Conservation (phyloP, 1,139 yeast genomes). For the Hyphopichia wangnamkhiaoensis region DNA sequence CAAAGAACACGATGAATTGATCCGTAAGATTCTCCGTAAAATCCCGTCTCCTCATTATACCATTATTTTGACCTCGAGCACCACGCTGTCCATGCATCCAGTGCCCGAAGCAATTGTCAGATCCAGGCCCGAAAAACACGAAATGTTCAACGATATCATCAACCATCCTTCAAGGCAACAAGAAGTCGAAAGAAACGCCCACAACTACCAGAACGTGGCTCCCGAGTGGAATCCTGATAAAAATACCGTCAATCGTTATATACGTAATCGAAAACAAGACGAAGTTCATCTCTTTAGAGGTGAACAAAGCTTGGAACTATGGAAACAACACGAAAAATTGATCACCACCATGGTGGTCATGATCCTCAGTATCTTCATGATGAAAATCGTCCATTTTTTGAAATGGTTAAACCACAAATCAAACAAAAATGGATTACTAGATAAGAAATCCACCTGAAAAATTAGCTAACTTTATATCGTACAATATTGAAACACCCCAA, state of each 20-base stretch:
- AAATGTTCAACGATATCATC: constrained; percentile 48
- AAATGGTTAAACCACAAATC: constrained; percentile 1
- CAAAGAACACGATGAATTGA: constrained; percentile 49
- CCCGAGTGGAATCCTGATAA: constrained; percentile 32
- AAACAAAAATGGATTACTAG: not conserved
- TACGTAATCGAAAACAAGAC: constrained; percentile 32
- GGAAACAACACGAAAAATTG: constrained; percentile 42
- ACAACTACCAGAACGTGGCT: constrained; percentile 34
- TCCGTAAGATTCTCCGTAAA: constrained; percentile 55
- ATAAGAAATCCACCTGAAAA: too few relatives aligned
- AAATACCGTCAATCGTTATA: constrained; percentile 35
- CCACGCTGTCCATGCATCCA: constrained; percentile 30
- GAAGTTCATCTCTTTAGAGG: constrained; percentile 38
- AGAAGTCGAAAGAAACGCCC: constrained; percentile 59
- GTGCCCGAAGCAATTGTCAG: constrained; percentile 28
- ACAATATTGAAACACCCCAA: too few relatives aligned
- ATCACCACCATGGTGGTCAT: constrained; percentile 37
- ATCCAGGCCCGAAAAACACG: constrained; percentile 33
- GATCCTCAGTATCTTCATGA: constrained; percentile 17
- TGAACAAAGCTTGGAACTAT: constrained; percentile 23
- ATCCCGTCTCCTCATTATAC: constrained; percentile 69
- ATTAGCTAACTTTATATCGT: too few relatives aligned
- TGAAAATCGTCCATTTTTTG: constrained; percentile 10
- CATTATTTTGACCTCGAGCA: constrained; percentile 48
- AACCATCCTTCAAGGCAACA: constrained; percentile 45